Conservation (phyloP, 2,329 filamentous ascomycete species). For the Ophiostoma australiae region DNA sequence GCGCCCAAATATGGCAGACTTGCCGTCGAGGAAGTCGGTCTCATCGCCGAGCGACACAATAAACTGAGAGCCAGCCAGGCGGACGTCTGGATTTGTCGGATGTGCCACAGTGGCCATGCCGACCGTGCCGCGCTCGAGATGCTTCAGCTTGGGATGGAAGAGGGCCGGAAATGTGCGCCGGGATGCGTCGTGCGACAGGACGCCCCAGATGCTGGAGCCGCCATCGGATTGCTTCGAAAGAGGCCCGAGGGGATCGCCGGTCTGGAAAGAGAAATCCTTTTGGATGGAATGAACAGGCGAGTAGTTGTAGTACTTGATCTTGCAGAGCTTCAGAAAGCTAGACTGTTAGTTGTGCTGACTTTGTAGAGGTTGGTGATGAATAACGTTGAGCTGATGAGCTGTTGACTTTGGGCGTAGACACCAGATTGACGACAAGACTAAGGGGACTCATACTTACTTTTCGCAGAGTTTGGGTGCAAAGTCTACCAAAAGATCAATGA, state of each 20-base stretch:
- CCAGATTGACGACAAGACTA: background rate
- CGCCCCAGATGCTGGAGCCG: conserved; percentile 87
- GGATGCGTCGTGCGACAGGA: conserved; percentile 60
- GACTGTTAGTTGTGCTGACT: conserved; percentile 33
- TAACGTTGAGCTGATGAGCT: background rate
- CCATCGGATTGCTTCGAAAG: conserved; percentile 81
- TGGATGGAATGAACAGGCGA: conserved; percentile 87
- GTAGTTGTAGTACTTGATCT: conserved; percentile 99
- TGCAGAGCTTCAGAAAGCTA: conserved; percentile 97
- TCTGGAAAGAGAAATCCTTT: conserved; percentile 94
- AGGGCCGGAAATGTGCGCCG: conserved; percentile 78
- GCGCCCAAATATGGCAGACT: conserved; percentile 90
- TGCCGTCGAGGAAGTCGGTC: conserved; percentile 84
- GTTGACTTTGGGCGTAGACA: background rate
- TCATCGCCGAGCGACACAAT: conserved; percentile 86
- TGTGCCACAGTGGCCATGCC: conserved; percentile 93
- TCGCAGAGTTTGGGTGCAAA: conserved; percentile 88
- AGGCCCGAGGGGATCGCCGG: conserved; percentile 87
- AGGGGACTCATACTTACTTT: conserved; percentile 59
- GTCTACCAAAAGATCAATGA: conserved; percentile 85
- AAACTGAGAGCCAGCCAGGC: conserved; percentile 86
- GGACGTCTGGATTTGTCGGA: conserved; percentile 69
- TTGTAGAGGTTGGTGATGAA: background rate
- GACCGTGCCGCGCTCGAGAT: conserved; percentile 82
- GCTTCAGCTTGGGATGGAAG: conserved; percentile 81